phyloP scores from a whole-genome alignment of 2,329 filamentous ascomycete genomes.

The Dothideomycetes sp. region DNA sequence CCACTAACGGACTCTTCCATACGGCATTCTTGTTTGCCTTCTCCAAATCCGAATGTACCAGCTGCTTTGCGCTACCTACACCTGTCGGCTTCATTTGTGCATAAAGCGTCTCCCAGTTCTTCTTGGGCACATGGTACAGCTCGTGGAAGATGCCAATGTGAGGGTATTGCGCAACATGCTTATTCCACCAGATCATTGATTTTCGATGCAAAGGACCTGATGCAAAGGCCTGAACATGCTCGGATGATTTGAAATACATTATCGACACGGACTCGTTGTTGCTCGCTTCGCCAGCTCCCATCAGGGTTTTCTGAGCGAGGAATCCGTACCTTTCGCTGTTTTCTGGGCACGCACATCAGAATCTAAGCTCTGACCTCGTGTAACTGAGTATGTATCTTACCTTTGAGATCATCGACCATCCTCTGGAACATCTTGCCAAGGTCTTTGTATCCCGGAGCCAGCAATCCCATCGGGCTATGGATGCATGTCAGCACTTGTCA shows the following conservation, averaged over 20 bases:
- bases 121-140: slow-evolving; percentile 38
- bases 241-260: slow-evolving; percentile 44
- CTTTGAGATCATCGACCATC: slow-evolving; percentile 30
- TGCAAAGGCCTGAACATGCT: slow-evolving; percentile 44
- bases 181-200: slow-evolving; percentile 42
- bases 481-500: slow-evolving; percentile 10
- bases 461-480: slow-evolving; percentile 38
- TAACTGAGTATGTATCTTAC: background rate
- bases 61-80: slow-evolving; percentile 23
- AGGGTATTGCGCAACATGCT: slow-evolving; percentile 22
- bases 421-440: slow-evolving; percentile 31
- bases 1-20: slow-evolving; percentile 26
- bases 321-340: slow-evolving; percentile 40
- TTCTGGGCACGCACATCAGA: slow-evolving; percentile 4
- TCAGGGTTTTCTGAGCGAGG: slow-evolving; percentile 36
- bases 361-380: background rate
- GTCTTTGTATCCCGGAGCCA: slow-evolving; percentile 37
- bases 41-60: slow-evolving; percentile 18
- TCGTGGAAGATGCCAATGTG: slow-evolving; percentile 49
- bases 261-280: slow-evolving; percentile 35
- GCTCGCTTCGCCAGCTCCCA: slow-evolving; percentile 28
- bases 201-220: slow-evolving; percentile 40
- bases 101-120: slow-evolving; percentile 46
- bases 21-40: slow-evolving; percentile 15
- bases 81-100: slow-evolving; percentile 30